These are phyloP conservation scores for Pythium aquatile DNA, from an alignment of 352 stramenopile genomes.

Conservation along the genomic window DNA sequence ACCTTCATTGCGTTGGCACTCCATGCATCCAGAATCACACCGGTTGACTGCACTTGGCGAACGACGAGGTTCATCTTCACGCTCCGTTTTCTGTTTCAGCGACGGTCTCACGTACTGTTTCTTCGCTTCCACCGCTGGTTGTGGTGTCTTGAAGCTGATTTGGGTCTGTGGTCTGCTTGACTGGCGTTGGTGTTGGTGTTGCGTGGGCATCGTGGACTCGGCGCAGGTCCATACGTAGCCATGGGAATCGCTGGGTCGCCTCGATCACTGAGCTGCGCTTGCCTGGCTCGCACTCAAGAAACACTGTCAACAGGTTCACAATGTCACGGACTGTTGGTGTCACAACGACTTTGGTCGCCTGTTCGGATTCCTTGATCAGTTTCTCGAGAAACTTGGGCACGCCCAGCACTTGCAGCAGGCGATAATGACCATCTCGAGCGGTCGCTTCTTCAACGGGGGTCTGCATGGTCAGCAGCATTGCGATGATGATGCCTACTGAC, in stretches of 20 bases:
- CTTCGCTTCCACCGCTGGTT: neutral
- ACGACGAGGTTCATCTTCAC: neutral
- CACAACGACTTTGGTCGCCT: neutral
- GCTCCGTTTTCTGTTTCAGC: neutral
- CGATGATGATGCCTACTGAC: conserved; percentile 31
- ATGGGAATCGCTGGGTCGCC: conserved; percentile 15
- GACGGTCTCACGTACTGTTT: neutral
- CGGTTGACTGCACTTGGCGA: neutral
- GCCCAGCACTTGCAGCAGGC: conserved; percentile 22
- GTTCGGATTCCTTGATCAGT: conserved; percentile 6
- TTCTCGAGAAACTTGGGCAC: conserved; percentile 19
- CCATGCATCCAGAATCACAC: too few species aligned
- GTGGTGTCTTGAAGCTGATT: neutral
- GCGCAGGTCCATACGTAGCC: conserved; percentile 5
- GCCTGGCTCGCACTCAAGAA: conserved; percentile 22
- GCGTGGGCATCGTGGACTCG: neutral
- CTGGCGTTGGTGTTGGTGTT: neutral
- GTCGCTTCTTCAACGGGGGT: conserved; percentile 17
- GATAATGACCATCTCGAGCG: conserved; percentile 16
- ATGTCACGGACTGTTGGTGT: conserved; percentile 15
- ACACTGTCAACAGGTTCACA: conserved; percentile 8
- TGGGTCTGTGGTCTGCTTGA: neutral
- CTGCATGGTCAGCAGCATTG: conserved; percentile 26
- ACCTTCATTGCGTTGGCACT: too few species aligned
- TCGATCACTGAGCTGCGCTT: conserved; percentile 10